Percentiles rank a stretch among this genome's conserved stretches.
Conservation (phyloP, 148 eudicot species). For the Nepenthes gracilis region DNA sequence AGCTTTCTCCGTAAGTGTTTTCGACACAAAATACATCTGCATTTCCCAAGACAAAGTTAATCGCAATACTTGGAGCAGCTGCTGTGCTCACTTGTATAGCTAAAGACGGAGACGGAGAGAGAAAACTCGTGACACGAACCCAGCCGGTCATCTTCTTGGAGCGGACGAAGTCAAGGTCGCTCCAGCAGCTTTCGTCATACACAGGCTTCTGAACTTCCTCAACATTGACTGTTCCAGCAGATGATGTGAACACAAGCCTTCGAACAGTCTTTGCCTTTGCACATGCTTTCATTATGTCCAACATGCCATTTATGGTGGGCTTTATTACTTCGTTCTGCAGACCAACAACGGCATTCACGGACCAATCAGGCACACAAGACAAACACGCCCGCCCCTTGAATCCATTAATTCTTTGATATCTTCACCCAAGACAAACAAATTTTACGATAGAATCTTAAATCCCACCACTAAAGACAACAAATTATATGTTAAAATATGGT, state of each 20-base stretch:
- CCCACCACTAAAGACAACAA: too few species aligned
- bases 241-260: conserved; percentile 69
- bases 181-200: conserved; percentile 69
- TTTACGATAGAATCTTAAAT: too few species aligned
- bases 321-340: conserved; percentile 80
- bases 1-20: conserved; percentile 70
- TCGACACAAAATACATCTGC: conserved; percentile 92
- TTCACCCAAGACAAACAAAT: too few species aligned
- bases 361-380: neutral
- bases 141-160: conserved; percentile 83
- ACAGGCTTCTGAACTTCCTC: conserved; percentile 34
- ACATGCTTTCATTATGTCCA: conserved; percentile 75
- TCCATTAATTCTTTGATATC: too few species aligned
- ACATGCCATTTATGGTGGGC: conserved; percentile 65
- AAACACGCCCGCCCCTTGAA: too few species aligned
- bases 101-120: too few species aligned
- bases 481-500: too few species aligned
- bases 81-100: too few species aligned
- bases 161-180: conserved; percentile 57
- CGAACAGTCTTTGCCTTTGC: conserved; percentile 57
- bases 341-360: neutral
- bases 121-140: conserved; percentile 24
- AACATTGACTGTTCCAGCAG: conserved; percentile 78
- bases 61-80: too few species aligned
- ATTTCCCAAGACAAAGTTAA: neutral